Base-by-base conservation (phyloP, 2,329 filamentous ascomycete species). In the Didymella pomorum region DNA sequence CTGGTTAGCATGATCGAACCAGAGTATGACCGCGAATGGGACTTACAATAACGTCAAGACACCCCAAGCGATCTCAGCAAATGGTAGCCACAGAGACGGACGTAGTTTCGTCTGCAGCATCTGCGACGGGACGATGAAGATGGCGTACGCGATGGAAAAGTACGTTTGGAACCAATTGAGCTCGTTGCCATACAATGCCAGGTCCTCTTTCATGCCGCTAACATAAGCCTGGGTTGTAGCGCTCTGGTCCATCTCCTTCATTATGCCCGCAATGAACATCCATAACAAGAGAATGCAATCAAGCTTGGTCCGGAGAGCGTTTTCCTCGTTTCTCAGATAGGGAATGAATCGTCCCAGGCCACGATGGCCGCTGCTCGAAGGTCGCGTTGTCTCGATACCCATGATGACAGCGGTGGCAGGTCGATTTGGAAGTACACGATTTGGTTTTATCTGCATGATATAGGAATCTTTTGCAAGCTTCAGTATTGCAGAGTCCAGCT, bases 141-240 rank as follows among this genome's bases (percentile, higher is more conserved):
- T 54, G n/a, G 58, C 54, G 14, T 58, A 58, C 5, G 54, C 58
- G 14, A 58, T 58, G 2, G 49, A 51, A 18, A 51, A 58, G 41
- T 58, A 61, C 20, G 50, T 54, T 39, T 53, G 48, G 11, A 62
- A 60, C 42, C 57, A 58, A 10, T 61, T 58, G 25, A 62, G 37
- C 52, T 64, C 61, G 21, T 62, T 62, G 11, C 61, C 60, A 21
- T 57, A 53, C 14, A 64, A 28, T 8, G 42, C 29, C 52, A 64
- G 41, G 18, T 58, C 56, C 31, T 64, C 62, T n/a, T 62, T 62
- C 62, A 60, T 62, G 33, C 59, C 62, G 20, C 58, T 55, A 28
- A 62, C 62, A n/a, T 64, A 64, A 20, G 45, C 56, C 52, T 58
- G 56, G 16, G 56, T 58, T 11, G 50, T 54, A 21, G 48, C 52